These are phyloP conservation scores for Skeletonema menzelii DNA, from an alignment of 108 stramenopile genomes.

Conservation along the genomic window DNA sequence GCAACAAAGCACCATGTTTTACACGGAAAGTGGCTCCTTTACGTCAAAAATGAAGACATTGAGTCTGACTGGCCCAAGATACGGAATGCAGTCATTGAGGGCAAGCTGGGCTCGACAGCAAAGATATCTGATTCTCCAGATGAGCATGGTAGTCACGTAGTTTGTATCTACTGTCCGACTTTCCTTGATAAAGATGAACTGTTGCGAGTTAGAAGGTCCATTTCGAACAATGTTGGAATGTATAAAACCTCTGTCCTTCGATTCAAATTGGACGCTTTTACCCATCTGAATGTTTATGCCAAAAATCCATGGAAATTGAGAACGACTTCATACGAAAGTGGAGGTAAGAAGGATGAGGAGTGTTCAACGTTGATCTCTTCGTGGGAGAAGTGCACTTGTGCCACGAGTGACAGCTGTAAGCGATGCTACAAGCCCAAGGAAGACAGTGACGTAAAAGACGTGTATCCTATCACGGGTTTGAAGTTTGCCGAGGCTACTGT, in stretches of 20 bases:
- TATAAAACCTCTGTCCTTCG: not conserved
- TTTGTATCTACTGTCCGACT: not conserved
- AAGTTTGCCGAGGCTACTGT: not conserved
- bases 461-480: not conserved
- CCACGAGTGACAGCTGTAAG: not conserved
- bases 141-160: not conserved
- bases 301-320: not conserved
- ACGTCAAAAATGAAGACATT: not conserved
- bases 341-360: not conserved
- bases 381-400: not conserved
- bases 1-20: not conserved
- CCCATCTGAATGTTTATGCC: not conserved
- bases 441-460: not conserved
- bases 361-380: not conserved
- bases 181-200: not conserved
- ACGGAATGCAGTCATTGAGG: not conserved
- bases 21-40: not conserved
- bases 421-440: not conserved
- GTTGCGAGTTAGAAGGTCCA: not conserved
- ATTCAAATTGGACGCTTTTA: not conserved
- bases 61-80: not conserved
- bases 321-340: not conserved
- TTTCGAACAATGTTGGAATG: not conserved
- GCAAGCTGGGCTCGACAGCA: not conserved
- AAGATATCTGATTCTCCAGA: not conserved